Conservation (phyloP, 2,329 filamentous ascomycete genomes). For the Ophiostoma sp. region DNA sequence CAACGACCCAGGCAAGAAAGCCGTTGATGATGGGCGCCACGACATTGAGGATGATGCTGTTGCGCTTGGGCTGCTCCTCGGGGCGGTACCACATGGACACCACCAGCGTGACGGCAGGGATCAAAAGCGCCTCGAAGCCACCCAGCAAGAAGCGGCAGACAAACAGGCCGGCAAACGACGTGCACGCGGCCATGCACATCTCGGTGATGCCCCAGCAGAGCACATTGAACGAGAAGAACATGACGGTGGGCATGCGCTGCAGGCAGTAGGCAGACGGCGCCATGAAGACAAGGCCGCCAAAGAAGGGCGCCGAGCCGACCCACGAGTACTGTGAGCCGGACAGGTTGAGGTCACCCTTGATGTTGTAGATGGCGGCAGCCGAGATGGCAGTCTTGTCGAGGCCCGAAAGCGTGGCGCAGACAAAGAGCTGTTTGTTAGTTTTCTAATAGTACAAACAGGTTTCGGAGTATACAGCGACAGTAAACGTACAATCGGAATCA, state of each 20-base stretch:
- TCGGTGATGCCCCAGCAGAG: conserved; percentile 28
- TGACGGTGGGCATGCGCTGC: conserved; percentile 26
- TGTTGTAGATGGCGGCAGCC: conserved; percentile 30
- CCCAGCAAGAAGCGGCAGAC: conserved; percentile 29
- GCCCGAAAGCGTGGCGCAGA: conserved; percentile 24
- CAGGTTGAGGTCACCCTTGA: conserved; percentile 28
- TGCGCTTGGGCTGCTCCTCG: conserved; percentile 31
- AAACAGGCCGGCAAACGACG: conserved; percentile 27
- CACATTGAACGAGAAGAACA: conserved; percentile 27
- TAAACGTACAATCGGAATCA: conserved; percentile 28
- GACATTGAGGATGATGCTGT: conserved; percentile 31
- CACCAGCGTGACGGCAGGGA: conserved; percentile 28
- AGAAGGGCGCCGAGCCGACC: conserved; percentile 30
- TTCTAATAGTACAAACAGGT: conserved; percentile 13
- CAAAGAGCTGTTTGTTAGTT: conserved; percentile 15
- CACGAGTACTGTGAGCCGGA: conserved; percentile 31
- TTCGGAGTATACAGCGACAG: conserved; percentile 23
- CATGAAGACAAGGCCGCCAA: conserved; percentile 30
- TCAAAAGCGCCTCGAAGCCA: conserved; percentile 28
- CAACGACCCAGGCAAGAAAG: conserved; percentile 29
- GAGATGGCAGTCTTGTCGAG: conserved; percentile 30
- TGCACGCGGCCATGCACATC: conserved; percentile 28
- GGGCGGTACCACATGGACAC: conserved; percentile 30
- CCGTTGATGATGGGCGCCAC: conserved; percentile 30
- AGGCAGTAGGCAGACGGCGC: conserved; percentile 28